Evolutionary conservation across 2,329 filamentous ascomycete species (phyloP), one percentile per base, ranked within the genome.

Genomic region (Trichoderma koningii): DNA sequence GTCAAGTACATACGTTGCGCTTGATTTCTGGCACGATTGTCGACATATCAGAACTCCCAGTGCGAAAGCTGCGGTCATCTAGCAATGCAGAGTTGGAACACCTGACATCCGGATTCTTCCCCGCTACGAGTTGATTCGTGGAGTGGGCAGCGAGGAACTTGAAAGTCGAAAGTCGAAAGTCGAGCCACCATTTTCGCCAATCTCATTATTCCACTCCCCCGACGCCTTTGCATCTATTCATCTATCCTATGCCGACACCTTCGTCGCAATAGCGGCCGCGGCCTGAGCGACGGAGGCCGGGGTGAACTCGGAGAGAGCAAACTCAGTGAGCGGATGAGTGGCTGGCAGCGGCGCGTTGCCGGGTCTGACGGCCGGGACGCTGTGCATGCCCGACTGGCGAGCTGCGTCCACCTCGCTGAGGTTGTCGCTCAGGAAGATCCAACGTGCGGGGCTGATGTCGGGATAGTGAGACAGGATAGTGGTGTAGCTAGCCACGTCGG

Each of bases 401-500:
- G 88, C 88, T 55, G 88, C 87, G 59, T 83, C 80, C 42, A 90
- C 87, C 76, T 90, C 88, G 72, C 84, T 85, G 52, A 91, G 82
- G 72, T 93, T 93, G 77, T 95, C 91, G 72, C 90, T 94, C 67
- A 94, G 78, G 75, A 95, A 95, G n/a, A 92, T 80, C 80, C 90
- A 90, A 64, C 84, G 80, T 12, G 75, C 76, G 19, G 82, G 75
- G 56, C 78, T 70, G 64, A 82, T 78, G 41, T 81, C 77, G 17
- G 85, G 74, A 65, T 73, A 66, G 44, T 71, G 72, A 44, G 73
- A 73, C 55, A 84, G 80, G 69, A 93, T 93, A 70, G 80, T 85
- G 69, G 78, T 75, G 77, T 94, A 95, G 74, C 90, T 93, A 23
- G 74, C 76, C 45, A 77, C 74, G 70, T 92, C 85, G 52, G 83